phyloP scores from a whole-genome alignment of 2,329 filamentous ascomycete species.

The Botrytis galanthina region DNA sequence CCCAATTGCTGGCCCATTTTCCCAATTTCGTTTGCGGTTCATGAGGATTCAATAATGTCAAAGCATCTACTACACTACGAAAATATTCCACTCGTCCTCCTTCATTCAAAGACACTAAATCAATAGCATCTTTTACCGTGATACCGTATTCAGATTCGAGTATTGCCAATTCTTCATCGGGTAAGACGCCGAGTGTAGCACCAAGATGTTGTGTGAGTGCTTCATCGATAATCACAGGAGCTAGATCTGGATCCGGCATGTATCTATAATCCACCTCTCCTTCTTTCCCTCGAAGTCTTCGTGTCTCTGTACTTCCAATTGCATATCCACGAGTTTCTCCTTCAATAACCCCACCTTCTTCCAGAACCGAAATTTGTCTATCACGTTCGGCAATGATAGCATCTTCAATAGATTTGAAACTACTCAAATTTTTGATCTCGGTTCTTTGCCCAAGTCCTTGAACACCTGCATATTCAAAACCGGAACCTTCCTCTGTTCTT shows the following conservation, averaged over 20 bases:
- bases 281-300: slow-evolving; percentile 83
- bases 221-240: slow-evolving; percentile 70
- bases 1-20: slow-evolving; percentile 60
- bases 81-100: slow-evolving; percentile 82
- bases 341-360: slow-evolving; percentile 69
- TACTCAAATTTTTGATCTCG: slow-evolving; percentile 96
- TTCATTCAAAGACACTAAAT: slow-evolving; percentile 72
- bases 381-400: slow-evolving; percentile 89
- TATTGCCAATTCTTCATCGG: slow-evolving; percentile 66
- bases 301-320: slow-evolving; percentile 77
- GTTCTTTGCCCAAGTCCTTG: slow-evolving; percentile 76
- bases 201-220: slow-evolving; percentile 66
- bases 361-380: slow-evolving; percentile 78
- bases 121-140: slow-evolving; percentile 77
- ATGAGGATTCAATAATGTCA: slow-evolving; percentile 18
- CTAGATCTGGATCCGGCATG: slow-evolving; percentile 94
- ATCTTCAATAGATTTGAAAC: slow-evolving; percentile 92
- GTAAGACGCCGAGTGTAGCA: slow-evolving; percentile 63
- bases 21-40: slow-evolving; percentile 39
- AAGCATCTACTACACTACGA: slow-evolving; percentile 57
- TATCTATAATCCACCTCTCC: slow-evolving; percentile 97
- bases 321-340: slow-evolving; percentile 95
- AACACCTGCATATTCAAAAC: slow-evolving; percentile 54
- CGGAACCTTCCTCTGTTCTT: slow-evolving; percentile 39
- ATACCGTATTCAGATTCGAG: slow-evolving; percentile 65